phyloP scores from a whole-genome alignment of 495 filamentous ascomycete genomes.

The Gamarada debralockiae region DNA sequence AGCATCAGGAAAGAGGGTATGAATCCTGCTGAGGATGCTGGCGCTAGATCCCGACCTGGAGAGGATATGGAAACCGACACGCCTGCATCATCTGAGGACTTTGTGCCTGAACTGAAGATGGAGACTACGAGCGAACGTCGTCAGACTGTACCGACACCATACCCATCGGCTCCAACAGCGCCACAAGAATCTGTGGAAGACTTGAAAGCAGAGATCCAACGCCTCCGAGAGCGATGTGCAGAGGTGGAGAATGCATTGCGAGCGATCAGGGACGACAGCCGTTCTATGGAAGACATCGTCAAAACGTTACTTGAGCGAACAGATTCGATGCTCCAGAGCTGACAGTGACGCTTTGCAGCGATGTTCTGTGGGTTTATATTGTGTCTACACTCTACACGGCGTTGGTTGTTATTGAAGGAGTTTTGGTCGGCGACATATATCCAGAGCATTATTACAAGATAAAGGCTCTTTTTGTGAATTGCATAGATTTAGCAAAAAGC shows the following conservation, averaged over 20 bases:
- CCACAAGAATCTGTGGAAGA: slow-evolving; percentile 8
- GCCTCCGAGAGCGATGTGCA: slow-evolving; percentile 16
- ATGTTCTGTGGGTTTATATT: no score
- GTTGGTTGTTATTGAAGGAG: no score
- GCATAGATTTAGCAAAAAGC: no score
- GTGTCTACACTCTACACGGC: no score
- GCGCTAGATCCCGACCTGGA: not conserved
- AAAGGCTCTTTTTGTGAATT: no score
- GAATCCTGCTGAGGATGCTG: not conserved
- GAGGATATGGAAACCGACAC: not conserved
- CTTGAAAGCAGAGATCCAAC: slow-evolving; percentile 18
- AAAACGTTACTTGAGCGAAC: slow-evolving; percentile 16
- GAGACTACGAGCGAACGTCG: not conserved
- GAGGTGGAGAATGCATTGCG: slow-evolving; percentile 17
- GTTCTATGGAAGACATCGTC: slow-evolving; percentile 19
- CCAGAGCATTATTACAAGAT: no score
- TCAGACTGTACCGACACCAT: not conserved
- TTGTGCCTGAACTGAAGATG: not conserved
- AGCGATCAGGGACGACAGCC: slow-evolving; percentile 16
- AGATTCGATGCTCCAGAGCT: slow-evolving; percentile 9
- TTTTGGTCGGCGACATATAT: no score
- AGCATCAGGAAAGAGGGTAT: not conserved
- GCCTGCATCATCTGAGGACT: not conserved
- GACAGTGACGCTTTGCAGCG: not conserved
- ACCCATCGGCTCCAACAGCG: not conserved